A percentile compares a stretch with the other conserved stretches of the same genome.
phyloP scores from a whole-genome alignment of 2,329 filamentous ascomycete genomes.

The Neophaeococcomyces mojaviensis region DNA sequence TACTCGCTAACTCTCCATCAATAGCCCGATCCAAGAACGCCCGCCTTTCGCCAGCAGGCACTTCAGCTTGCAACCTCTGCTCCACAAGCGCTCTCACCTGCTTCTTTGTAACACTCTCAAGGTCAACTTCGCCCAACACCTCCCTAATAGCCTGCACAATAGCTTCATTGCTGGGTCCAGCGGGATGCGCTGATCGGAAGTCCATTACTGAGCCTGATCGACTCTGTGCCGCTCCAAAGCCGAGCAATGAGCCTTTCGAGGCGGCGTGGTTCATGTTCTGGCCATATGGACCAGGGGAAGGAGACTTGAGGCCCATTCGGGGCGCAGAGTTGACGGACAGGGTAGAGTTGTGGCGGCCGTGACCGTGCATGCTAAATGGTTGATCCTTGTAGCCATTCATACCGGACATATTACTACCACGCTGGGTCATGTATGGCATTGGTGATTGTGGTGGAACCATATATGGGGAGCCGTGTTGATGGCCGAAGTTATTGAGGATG shows the following conservation, averaged over 20 bases:
- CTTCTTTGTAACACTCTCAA: slow-evolving; percentile 98
- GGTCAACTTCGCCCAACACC: slow-evolving; percentile 78
- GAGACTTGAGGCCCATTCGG: slow-evolving; percentile 12
- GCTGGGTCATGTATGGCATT: slow-evolving; percentile 53
- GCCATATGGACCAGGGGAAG: slow-evolving; percentile 32
- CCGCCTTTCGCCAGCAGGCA: slow-evolving; percentile 69
- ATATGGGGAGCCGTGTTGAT: slow-evolving; percentile 51
- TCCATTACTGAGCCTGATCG: slow-evolving; percentile 50
- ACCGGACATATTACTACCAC: slow-evolving; percentile 66
- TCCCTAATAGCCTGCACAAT: slow-evolving; percentile 79
- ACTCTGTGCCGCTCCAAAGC: slow-evolving; percentile 36
- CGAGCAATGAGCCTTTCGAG: slow-evolving; percentile 35
- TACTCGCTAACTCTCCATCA: slow-evolving; percentile 85
- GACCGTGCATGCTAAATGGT: slow-evolving; percentile 35
- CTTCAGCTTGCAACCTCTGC: slow-evolving; percentile 82
- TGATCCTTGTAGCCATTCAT: slow-evolving; percentile 58
- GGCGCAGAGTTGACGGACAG: slow-evolving; percentile 43
- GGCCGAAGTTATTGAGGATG: slow-evolving; percentile 69
- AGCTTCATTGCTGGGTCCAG: slow-evolving; percentile 66
- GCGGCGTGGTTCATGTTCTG: slow-evolving; percentile 31
- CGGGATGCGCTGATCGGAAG: slow-evolving; percentile 46
- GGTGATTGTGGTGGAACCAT: slow-evolving; percentile 74
- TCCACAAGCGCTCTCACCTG: slow-evolving; percentile 87
- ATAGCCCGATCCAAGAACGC: slow-evolving; percentile 89
- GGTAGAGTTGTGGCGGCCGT: slow-evolving; percentile 51